Base-by-base conservation (phyloP, 768 basidiomycete species). In the Termitomyces sp. region DNA sequence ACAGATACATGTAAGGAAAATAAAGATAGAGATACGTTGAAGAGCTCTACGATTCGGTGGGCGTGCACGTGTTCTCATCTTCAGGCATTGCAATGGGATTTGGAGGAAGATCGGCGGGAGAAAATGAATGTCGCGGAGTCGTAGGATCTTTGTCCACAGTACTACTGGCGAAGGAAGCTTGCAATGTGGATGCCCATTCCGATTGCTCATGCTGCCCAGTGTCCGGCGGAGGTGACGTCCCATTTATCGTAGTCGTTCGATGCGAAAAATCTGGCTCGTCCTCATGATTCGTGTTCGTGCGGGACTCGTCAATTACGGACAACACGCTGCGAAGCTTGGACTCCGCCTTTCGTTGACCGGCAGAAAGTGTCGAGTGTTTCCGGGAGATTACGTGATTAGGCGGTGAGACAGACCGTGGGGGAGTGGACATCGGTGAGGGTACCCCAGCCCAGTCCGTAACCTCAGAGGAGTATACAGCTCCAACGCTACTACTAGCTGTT, bases 261-360 rank as follows among this genome's bases (percentile, higher is more conserved):
- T 64, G 55, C 39, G 67, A 59, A 57, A 37, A 52, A 21, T 50
- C 61, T 41, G 60, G 45, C 49, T 59, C 63, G 49, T 59, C 70
- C 44, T 71, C 59, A 57, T 70, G 65, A 19, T 68, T 73, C 52
- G 74, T 59, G 19, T 68, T 73, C 49, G 74, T 59, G 55, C 73
- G 80, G 30, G 70, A 68, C 69, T 91, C 89, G 58, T 89, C 86
- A 54, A 91, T 84, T 21, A 83, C 79, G 30, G 86, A 69, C n/a
- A 91, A 73, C n/a, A 87, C 81, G 56, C 76, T 85, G 46, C 86
- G 85, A 43, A 91, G 77, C 67, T 88, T 89, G 34, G 85, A 83
- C 58, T 82, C 79, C 3, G 80, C 74, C 69, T 84, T 87, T 60
- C 84, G 79, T 27, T 61, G 63, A 47, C 54, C 59, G 16, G 70